Conservation (phyloP, 169 alveolate species). For the Eimeria necatrix region DNA sequence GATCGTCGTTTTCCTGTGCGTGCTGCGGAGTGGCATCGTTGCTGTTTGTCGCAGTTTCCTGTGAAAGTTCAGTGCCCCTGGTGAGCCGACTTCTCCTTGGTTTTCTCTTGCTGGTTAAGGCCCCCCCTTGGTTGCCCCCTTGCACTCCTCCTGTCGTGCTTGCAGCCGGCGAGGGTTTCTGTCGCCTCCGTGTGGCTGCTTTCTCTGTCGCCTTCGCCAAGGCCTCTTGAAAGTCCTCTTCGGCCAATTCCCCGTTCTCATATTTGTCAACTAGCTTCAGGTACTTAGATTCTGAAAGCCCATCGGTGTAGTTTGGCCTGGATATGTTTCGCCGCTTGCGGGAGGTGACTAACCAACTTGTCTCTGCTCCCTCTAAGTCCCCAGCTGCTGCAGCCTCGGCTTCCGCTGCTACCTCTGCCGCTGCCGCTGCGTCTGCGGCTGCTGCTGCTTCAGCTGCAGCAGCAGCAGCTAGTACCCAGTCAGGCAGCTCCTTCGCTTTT, state of each 20-base stretch:
- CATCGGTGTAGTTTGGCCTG: slow-evolving; percentile 22
- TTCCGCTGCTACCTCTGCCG: not conserved
- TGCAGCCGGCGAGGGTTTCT: not conserved
- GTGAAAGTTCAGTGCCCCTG: not conserved
- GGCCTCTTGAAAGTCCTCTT: slow-evolving; percentile 53
- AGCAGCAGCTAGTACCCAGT: slow-evolving; percentile 34
- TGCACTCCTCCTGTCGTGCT: not conserved
- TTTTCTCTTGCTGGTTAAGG: not conserved
- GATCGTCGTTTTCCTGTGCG: not conserved
- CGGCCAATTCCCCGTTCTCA: slow-evolving; percentile 47
- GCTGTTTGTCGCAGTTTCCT: not conserved
- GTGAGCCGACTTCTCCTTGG: not conserved
- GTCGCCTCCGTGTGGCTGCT: not conserved
- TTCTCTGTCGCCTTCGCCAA: not conserved
- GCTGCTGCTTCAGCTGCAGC: slow-evolving; percentile 36
- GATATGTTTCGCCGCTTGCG: slow-evolving; percentile 11
- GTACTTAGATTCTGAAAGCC: slow-evolving; percentile 31
- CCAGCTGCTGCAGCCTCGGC: not conserved
- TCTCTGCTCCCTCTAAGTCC: not conserved
- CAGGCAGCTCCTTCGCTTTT: slow-evolving; percentile 20
- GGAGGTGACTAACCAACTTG: not conserved
- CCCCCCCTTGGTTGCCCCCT: not conserved
- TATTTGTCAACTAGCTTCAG: slow-evolving; percentile 4
- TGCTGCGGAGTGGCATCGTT: not conserved
- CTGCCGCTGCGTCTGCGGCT: slow-evolving; percentile 28